These are phyloP conservation scores for Suillus americanus DNA, from an alignment of 768 basidiomycete species.

Conservation along the genomic window DNA sequence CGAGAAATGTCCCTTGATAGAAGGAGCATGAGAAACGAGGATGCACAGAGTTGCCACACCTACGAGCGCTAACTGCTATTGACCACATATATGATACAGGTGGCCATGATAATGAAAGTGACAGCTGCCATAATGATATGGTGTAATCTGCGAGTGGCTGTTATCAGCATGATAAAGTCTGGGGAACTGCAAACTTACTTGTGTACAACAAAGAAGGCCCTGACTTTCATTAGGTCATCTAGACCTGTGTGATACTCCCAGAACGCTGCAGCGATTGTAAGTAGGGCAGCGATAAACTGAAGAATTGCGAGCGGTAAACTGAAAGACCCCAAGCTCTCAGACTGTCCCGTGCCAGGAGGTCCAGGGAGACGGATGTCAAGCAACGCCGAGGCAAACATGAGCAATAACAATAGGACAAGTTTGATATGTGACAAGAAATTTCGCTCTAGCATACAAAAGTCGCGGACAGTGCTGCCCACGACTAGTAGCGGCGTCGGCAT, in stretches of 20 bases:
- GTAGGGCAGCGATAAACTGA: conserved; percentile 52
- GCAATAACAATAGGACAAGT: conserved; percentile 60
- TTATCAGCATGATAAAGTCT: neutral
- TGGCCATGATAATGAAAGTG: conserved; percentile 47
- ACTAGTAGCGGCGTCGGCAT: conserved; percentile 39
- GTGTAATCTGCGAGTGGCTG: conserved; percentile 42
- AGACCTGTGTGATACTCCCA: conserved; percentile 69
- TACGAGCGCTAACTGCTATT: conserved; percentile 18
- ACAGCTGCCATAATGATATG: conserved; percentile 51
- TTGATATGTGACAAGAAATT: conserved; percentile 71
- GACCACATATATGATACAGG: conserved; percentile 49
- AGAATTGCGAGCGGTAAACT: conserved; percentile 52
- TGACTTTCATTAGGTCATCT: conserved; percentile 53
- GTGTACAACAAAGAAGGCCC: conserved; percentile 58
- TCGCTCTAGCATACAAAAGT: conserved; percentile 78
- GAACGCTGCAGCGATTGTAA: conserved; percentile 52
- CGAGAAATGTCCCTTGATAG: neutral
- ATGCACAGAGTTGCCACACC: neutral
- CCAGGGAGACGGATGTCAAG: conserved; percentile 59
- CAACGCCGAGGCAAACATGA: conserved; percentile 64
- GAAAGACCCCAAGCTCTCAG: conserved; percentile 26
- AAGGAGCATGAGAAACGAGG: conserved; percentile 2
- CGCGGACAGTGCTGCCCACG: conserved; percentile 62
- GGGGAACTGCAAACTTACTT: conserved; percentile 45
- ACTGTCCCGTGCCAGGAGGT: conserved; percentile 22